Percentiles rank a stretch among this genome's conserved stretches.
Conservation (phyloP, 2,329 filamentous ascomycete genomes). For the Mycosphaerella sp. region DNA sequence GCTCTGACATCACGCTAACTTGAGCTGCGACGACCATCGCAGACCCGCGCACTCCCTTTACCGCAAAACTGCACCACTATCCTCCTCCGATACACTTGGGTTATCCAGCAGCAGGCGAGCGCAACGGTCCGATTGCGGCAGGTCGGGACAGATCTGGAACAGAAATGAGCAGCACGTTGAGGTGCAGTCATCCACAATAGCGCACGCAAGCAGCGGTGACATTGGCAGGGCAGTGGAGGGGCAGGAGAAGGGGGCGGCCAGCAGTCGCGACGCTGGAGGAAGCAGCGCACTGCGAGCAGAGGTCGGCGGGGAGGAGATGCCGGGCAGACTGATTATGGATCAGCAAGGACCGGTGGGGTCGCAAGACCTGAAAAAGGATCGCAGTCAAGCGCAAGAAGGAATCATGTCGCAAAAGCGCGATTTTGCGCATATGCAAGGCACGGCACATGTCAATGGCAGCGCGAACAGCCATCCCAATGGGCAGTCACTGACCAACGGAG, state of each 20-base stretch:
- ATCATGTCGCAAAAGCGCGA: conserved; percentile 19
- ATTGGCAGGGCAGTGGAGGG: conserved; percentile 18
- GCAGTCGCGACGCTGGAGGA: conserved; percentile 18
- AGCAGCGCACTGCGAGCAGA: not conserved
- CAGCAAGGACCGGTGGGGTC: conserved; percentile 38
- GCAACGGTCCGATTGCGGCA: conserved; percentile 2
- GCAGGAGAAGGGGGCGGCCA: conserved; percentile 10
- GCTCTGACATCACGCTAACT: conserved; percentile 6
- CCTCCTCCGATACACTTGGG: too few species aligned
- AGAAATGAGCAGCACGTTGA: conserved; percentile 23
- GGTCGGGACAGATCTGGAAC: not conserved
- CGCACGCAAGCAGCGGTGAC: conserved; percentile 19
- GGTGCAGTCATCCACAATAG: conserved; percentile 24
- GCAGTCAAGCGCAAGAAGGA: conserved; percentile 25
- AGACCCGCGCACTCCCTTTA: not conserved
- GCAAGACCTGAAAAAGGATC: conserved; percentile 32
- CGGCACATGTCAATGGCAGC: conserved; percentile 11
- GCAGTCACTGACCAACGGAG: not conserved
- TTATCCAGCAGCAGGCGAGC: not conserved
- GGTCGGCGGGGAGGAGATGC: conserved; percentile 36
- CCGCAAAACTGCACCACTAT: not conserved
- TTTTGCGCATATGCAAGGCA: conserved; percentile 14
- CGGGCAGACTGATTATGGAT: conserved; percentile 46
- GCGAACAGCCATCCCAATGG: conserved; percentile 19
- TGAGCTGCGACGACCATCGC: conserved; percentile 1